Conservation (phyloP, 2,329 filamentous ascomycete genomes). For the Neophaeococcomyces mojaviensis region DNA sequence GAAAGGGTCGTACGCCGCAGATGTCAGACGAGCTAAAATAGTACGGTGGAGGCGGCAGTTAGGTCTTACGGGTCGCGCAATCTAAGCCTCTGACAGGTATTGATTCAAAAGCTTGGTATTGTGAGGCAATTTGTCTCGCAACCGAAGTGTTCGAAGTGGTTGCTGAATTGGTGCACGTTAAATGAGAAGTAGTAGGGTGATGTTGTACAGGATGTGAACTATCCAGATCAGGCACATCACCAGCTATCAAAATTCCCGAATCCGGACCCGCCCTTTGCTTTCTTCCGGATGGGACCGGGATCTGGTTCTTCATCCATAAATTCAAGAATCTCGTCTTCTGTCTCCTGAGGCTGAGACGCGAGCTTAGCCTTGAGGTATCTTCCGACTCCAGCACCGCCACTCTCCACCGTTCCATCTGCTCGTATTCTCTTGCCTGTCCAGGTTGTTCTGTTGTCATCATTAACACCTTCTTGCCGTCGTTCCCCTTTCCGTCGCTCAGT, state of each 20-base stretch:
- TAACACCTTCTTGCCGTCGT: constrained; percentile 29
- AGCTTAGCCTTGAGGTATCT: constrained; percentile 70
- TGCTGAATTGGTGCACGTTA: no score
- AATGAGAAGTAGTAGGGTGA: no score
- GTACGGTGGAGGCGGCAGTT: neutral
- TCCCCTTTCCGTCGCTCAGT: constrained; percentile 34
- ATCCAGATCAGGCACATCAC: no score
- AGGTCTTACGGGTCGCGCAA: neutral
- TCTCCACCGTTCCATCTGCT: constrained; percentile 52
- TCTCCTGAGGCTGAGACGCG: constrained; percentile 22
- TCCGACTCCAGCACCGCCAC: constrained; percentile 49
- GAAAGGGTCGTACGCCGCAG: neutral
- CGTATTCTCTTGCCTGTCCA: constrained; percentile 94
- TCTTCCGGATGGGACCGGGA: constrained; percentile 68
- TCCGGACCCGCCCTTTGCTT: constrained; percentile 59
- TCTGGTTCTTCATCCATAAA: constrained; percentile 57
- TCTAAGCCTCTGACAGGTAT: neutral
- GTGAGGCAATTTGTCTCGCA: no score
- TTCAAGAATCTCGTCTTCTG: constrained; percentile 55
- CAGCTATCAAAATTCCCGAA: constrained; percentile 95
- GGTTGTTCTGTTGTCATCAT: constrained; percentile 80
- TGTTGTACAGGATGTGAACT: no score
- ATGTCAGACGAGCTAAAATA: neutral
- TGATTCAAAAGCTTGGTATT: neutral
- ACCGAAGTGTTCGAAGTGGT: no score